Base-by-base conservation (phyloP, 768 basidiomycete genomes). In the Termitomyces sp. region DNA sequence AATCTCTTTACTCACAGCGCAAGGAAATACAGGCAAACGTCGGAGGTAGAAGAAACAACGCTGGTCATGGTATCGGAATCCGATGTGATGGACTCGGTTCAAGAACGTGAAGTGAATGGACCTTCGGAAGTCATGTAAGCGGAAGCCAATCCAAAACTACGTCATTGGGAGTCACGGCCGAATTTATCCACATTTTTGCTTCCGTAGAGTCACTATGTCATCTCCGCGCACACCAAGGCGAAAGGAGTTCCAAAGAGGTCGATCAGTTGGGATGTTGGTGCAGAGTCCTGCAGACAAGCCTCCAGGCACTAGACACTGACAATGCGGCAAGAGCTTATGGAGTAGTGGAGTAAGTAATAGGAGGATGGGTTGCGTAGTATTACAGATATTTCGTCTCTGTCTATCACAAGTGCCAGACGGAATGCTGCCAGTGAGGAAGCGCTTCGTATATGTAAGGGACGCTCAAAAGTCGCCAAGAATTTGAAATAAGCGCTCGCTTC, bases 1-100 rank as follows among this genome's bases (percentile, higher is more conserved):
- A 7, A 3, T 27, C 17, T 17, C 6, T 12, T n/a, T 19, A 51
- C 37, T 40, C 50, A 51, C 50, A 51, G 5, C n/a, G 37, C 50
- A n/a, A 51, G 37, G 25, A 51, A 51, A n/a, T 51, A 51, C n/a
- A 51, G 29, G 37, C 50, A 51, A 40, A 38, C 50, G 11, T 51
- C 35, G 11, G 50, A 51, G 11, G 50, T 51, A 19, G 50, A 29
- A 40, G 50, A 50, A n/a, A 50, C 49, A n/a, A 50, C 35, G 23
- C 23, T 50, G 19, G 49, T n/a, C 50, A 51, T 51, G 35, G 25
- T 50, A 29, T 51, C 17, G 35, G 12, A 29, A n/a, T 40, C 4
- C n/a, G n/a, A n/a, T 10, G 44, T 29, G 25, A 35, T 38, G 25
- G 10, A 50, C 11, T 27, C 23, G 35, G 17, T 50, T 19, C 25